Evolutionary conservation across 169 alveolate genomes (phyloP).

Genomic region (Amoebophrya sp.): DNA sequence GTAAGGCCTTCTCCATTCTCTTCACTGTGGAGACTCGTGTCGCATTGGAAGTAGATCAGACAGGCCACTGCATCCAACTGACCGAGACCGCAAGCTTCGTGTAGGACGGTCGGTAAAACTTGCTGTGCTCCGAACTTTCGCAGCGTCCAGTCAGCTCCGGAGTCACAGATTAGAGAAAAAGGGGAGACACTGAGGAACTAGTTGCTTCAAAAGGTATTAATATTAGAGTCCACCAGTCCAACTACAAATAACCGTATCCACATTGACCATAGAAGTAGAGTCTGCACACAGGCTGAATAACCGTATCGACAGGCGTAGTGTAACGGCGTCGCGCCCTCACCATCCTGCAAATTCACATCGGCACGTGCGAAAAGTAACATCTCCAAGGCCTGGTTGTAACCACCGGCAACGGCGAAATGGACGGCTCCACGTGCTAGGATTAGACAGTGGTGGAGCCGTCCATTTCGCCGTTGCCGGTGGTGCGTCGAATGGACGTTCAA

Average conservation of each 20-base stretch:
- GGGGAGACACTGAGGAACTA: too few relatives aligned
- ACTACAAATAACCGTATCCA: too few relatives aligned
- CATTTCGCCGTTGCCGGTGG: too few relatives aligned
- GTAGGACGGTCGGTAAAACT: background rate
- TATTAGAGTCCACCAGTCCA: too few relatives aligned
- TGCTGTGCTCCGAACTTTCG: background rate
- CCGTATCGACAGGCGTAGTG: background rate
- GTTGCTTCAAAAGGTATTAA: too few relatives aligned
- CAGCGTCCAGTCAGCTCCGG: background rate
- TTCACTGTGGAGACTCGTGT: background rate
- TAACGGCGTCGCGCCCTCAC: background rate
- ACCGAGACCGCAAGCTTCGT: background rate
- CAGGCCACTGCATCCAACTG: background rate
- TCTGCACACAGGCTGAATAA: background rate
- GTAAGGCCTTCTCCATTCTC: background rate
- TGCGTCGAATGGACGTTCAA: too few relatives aligned
- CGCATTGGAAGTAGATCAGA: background rate
- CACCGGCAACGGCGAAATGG: background rate
- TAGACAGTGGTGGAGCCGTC: too few relatives aligned
- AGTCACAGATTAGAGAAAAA: too few relatives aligned
- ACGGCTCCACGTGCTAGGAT: background rate
- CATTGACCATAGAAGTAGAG: too few relatives aligned
- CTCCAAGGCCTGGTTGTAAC: background rate
- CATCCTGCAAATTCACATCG: background rate
- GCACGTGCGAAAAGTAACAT: background rate